Evolutionary conservation across 495 filamentous ascomycete genomes (phyloP).

Genomic region (Hypoxylon fuscum): DNA sequence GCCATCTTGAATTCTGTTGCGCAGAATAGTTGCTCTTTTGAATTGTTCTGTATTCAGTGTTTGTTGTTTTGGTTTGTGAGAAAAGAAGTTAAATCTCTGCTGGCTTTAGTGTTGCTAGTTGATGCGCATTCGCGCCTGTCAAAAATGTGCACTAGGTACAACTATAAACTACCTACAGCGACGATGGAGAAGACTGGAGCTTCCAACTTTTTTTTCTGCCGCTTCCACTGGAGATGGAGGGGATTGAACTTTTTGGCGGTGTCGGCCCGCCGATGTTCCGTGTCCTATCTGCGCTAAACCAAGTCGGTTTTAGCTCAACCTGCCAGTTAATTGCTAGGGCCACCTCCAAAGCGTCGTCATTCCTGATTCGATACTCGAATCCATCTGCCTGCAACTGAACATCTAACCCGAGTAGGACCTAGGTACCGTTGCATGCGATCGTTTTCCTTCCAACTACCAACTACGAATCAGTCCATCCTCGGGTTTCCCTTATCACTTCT

Average conservation of each 20-base stretch:
- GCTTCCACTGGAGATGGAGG: conserved; percentile 19
- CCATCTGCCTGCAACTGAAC: conserved; percentile 31
- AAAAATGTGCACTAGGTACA: too few species aligned
- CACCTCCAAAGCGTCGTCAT: conserved; percentile 45
- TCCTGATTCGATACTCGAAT: conserved; percentile 38
- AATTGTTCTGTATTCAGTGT: background rate
- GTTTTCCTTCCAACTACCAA: conserved; percentile 6
- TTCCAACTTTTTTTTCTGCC: conserved; percentile 46
- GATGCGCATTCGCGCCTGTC: too few species aligned
- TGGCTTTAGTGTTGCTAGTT: background rate
- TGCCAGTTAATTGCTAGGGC: conserved; percentile 13
- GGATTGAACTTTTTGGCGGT: conserved; percentile 35
- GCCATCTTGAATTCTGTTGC: conserved; percentile 42
- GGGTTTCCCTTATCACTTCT: conserved; percentile 2
- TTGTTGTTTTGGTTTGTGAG: background rate
- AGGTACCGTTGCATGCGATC: conserved; percentile 20
- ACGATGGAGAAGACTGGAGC: conserved; percentile 4
- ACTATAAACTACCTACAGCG: background rate
- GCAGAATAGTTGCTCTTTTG: background rate
- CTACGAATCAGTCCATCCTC: conserved; percentile 5
- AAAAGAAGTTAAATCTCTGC: background rate
- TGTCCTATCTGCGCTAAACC: conserved; percentile 4
- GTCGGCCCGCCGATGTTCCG: conserved; percentile 39
- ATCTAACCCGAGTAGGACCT: conserved; percentile 5
- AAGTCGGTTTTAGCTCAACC: background rate